Evolutionary conservation across 331 rosid species (phyloP).

Genomic region (Spiraea crenata): DNA sequence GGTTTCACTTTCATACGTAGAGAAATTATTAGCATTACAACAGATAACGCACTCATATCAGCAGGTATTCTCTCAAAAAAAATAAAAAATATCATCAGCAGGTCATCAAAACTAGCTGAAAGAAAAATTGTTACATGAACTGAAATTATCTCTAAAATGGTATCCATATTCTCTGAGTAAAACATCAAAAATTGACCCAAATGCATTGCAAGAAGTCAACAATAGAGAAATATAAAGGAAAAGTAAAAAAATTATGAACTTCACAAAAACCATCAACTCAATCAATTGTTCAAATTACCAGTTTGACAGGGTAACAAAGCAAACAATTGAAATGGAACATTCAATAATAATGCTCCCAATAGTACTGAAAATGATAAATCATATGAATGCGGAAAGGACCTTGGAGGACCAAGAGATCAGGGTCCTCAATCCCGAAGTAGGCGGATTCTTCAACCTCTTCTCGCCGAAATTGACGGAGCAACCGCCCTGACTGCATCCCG

Average conservation of each 20-base stretch:
- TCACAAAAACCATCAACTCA: background rate
- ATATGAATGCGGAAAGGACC: slow-evolving; percentile 25
- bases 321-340: slow-evolving; percentile 1
- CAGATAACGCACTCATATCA: background rate
- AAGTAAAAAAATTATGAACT: background rate
- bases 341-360: background rate
- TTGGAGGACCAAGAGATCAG: slow-evolving; percentile 34
- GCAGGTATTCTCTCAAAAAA: too few species aligned
- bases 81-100: too few species aligned
- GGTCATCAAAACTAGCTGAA: background rate
- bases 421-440: slow-evolving; percentile 20
- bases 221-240: background rate
- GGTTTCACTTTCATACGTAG: too few species aligned
- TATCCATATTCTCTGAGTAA: too few species aligned
- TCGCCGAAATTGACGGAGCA: slow-evolving; percentile 17
- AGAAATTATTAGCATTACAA: too few species aligned
- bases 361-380: background rate
- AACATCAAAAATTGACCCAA: background rate
- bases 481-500: slow-evolving; percentile 30
- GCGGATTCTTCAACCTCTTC: slow-evolving; percentile 3
- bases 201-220: background rate
- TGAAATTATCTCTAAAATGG: background rate
- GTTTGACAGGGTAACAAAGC: too few species aligned
- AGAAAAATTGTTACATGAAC: background rate
- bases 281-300: background rate